Conservation (phyloP, 768 basidiomycete genomes). For the Suillus hirtellus region DNA sequence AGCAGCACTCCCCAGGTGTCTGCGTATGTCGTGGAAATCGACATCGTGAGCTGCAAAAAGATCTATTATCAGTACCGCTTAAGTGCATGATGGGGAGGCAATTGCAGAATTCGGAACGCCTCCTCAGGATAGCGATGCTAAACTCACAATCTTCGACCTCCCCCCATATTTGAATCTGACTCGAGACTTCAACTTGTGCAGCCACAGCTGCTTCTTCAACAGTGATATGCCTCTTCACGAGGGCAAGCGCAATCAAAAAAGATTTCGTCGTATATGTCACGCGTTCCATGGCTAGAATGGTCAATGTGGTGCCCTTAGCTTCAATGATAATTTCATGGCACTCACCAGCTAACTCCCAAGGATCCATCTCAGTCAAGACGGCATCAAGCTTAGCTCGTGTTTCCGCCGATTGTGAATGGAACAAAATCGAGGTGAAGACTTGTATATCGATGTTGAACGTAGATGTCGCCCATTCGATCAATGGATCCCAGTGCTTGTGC, state of each 20-base stretch:
- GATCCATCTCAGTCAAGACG: slow-evolving; percentile 64
- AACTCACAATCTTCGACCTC: slow-evolving; percentile 97
- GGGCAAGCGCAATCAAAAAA: slow-evolving; percentile 82
- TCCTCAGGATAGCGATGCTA: background rate
- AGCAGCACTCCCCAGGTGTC: slow-evolving; percentile 80
- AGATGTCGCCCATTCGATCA: slow-evolving; percentile 75
- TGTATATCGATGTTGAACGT: slow-evolving; percentile 68
- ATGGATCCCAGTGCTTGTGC: slow-evolving; percentile 82
- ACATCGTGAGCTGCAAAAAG: slow-evolving; percentile 85
- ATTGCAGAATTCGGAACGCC: slow-evolving; percentile 2
- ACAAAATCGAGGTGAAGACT: slow-evolving; percentile 71
- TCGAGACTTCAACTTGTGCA: slow-evolving; percentile 89
- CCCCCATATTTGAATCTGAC: slow-evolving; percentile 98
- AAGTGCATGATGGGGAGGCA: slow-evolving; percentile 5
- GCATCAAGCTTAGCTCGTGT: slow-evolving; percentile 61
- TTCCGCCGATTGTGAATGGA: slow-evolving; percentile 65
- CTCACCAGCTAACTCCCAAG: slow-evolving; percentile 90
- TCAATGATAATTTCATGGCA: slow-evolving; percentile 12
- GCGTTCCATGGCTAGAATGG: slow-evolving; percentile 78
- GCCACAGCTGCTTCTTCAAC: slow-evolving; percentile 85
- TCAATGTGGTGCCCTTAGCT: slow-evolving; percentile 1
- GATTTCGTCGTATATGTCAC: slow-evolving; percentile 89
- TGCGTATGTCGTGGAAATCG: slow-evolving; percentile 90
- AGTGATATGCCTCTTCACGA: slow-evolving; percentile 73
- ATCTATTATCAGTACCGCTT: slow-evolving; percentile 18